Base-by-base conservation (phyloP, 805 yeast genomes). In the Candida lessepsii region DNA sequence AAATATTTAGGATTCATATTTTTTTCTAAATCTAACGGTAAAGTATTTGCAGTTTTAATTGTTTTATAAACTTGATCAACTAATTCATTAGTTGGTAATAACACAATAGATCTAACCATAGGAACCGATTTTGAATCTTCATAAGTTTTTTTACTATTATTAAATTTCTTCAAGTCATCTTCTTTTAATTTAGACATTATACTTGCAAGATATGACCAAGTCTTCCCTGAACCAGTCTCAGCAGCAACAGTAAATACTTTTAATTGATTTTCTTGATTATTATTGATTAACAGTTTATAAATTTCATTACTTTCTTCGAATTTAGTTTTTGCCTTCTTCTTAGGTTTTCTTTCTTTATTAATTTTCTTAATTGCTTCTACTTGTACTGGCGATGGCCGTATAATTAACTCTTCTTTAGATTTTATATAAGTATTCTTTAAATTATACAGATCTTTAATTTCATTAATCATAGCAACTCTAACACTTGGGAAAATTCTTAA, bases 161-260 rank as follows among this genome's bases (percentile, higher is more conserved):
- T 47, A 45, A 53, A 65, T 2, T 51, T 34, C 6, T 50, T 51
- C 9, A 59, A 43, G 41, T 82, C 81, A 37, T 75, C 78, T 42
- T 81, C 80, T 44, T 79, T 76, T 47, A 90, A 60, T 47, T 76
- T 78, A 35, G 87, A 83, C 27, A 90, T 47, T 25, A 91, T 47
- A 0, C 96, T 90, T 0, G 85, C 79, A 45, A 93, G 56, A 54
- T 90, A 91, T 0, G 97, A 89, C 81, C 96, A 80, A 0, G 99
- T 91, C 57, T 91, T 91, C 7, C 99, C 99, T 0, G 96, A 84
- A 0, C 99, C 99, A 0, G 99, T 91, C 58, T 93, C 98, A 2
- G 97, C 96, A 0, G 98, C 97, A 40, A 91, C 61, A 2, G 93
- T 78, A 67, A 78, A 87, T 1, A 82, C 74, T 48, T 80, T 79